A percentile compares a stretch with the other conserved stretches of the same genome.
Conservation (phyloP, 495 filamentous ascomycete genomes). For the Penicillium soppii region DNA sequence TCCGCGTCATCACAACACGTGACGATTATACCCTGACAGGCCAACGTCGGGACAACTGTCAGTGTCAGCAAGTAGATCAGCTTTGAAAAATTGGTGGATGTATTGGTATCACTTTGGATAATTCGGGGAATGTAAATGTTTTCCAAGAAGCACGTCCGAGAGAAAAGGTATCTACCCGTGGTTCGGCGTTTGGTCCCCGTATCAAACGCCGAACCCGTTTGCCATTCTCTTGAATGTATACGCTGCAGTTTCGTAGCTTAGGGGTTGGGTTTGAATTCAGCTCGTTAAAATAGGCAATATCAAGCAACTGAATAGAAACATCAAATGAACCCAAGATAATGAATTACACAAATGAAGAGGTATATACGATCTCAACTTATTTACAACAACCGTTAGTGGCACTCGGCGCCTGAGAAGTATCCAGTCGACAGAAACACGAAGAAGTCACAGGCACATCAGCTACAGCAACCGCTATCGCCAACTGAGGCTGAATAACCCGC, state of each 20-base stretch:
- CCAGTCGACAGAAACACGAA: slow-evolving; percentile 59
- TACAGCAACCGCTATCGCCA: slow-evolving; percentile 50
- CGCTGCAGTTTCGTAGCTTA: too few relatives aligned
- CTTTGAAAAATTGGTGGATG: too few relatives aligned
- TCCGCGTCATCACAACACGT: not conserved
- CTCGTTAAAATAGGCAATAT: too few relatives aligned
- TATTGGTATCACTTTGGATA: too few relatives aligned
- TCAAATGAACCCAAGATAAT: not conserved
- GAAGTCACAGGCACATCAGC: slow-evolving; percentile 59
- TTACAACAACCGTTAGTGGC: slow-evolving; percentile 13
- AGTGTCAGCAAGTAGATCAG: too few relatives aligned
- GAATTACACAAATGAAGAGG: not conserved
- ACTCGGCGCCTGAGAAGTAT: slow-evolving; percentile 22
- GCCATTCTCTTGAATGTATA: too few relatives aligned
- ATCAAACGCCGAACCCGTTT: slow-evolving; percentile 8
- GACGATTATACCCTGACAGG: not conserved
- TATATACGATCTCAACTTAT: not conserved
- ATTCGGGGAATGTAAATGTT: too few relatives aligned
- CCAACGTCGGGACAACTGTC: too few relatives aligned
- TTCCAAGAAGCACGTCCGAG: not conserved
- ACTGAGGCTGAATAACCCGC: slow-evolving; percentile 43
- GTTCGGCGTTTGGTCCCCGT: slow-evolving; percentile 8
- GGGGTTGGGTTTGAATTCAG: too few relatives aligned
- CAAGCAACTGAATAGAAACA: not conserved
- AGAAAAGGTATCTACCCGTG: not conserved